phyloP scores from a whole-genome alignment of 2,329 filamentous ascomycete genomes.

The Fusarium musae region DNA sequence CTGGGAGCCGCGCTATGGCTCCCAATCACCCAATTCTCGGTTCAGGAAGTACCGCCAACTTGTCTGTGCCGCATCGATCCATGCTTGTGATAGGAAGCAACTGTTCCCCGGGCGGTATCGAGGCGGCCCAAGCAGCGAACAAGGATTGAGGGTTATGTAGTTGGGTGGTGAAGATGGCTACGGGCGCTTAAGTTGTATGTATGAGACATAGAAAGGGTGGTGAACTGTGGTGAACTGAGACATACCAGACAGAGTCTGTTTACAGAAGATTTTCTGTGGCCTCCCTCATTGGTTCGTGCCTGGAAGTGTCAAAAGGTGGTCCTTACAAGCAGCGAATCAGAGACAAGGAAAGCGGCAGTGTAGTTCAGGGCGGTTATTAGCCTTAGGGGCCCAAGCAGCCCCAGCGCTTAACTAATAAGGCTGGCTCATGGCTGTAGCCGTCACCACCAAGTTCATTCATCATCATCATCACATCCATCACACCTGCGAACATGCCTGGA shows the following conservation, averaged over 20 bases:
- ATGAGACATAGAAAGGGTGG: conserved; percentile 8
- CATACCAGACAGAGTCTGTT: conserved; percentile 4
- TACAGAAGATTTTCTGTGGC: neutral
- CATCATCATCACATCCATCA: neutral
- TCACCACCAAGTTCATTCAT: neutral
- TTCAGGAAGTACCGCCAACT: conserved; percentile 21
- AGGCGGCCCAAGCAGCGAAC: conserved; percentile 15
- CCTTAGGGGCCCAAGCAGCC: conserved; percentile 12
- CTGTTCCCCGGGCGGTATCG: neutral
- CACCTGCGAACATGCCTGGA: neutral
- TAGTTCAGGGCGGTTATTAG: conserved; percentile 4
- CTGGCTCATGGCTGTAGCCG: neutral
- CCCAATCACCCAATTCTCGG: conserved; percentile 19
- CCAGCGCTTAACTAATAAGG: conserved; percentile 20
- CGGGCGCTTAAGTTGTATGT: conserved; percentile 30
- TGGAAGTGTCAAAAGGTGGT: neutral
- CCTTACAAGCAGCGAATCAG: conserved; percentile 14
- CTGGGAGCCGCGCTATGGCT: conserved; percentile 12
- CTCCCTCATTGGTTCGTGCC: conserved; percentile 11
- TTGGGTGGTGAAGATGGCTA: conserved; percentile 1
- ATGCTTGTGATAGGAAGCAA: conserved; percentile 1
- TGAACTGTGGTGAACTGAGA: conserved; percentile 6
- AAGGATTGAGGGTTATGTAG: neutral
- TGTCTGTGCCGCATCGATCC: conserved; percentile 13
- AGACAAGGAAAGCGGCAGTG: neutral